Evolutionary conservation across 345 rosid species (phyloP).

Genomic region (Salix udensis): DNA sequence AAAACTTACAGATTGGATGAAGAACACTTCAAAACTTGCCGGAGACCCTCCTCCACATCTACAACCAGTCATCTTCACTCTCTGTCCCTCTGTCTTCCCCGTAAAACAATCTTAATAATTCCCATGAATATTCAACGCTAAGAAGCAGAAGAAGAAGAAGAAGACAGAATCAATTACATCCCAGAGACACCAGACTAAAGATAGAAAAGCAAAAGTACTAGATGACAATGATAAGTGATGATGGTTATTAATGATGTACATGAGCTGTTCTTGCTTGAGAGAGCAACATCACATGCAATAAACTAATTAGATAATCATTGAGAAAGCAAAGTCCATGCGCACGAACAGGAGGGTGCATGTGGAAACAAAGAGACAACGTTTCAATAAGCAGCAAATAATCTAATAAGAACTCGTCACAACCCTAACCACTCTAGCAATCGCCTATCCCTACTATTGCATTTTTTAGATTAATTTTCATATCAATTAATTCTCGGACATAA

Average conservation of each 20-base stretch:
- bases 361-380: constrained; percentile 1
- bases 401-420: neutral
- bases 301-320: constrained; percentile 16
- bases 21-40: neutral
- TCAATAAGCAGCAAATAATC: neutral
- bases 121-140: neutral
- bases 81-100: neutral
- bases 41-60: neutral
- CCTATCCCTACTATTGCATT: neutral
- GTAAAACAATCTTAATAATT: neutral
- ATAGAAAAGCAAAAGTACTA: neutral
- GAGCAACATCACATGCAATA: constrained; percentile 40
- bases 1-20: neutral
- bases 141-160: neutral
- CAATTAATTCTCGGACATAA: no score
- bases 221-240: constrained; percentile 13
- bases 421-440: neutral
- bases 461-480: no score
- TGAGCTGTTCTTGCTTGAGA: constrained; percentile 48
- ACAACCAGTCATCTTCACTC: neutral
- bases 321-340: constrained; percentile 12
- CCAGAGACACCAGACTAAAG: neutral
- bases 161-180: neutral
- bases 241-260: constrained; percentile 10
- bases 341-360: constrained; percentile 38